Evolutionary conservation across 2,329 filamentous ascomycete genomes (phyloP).

Genomic region (Trichoderma asperellum): DNA sequence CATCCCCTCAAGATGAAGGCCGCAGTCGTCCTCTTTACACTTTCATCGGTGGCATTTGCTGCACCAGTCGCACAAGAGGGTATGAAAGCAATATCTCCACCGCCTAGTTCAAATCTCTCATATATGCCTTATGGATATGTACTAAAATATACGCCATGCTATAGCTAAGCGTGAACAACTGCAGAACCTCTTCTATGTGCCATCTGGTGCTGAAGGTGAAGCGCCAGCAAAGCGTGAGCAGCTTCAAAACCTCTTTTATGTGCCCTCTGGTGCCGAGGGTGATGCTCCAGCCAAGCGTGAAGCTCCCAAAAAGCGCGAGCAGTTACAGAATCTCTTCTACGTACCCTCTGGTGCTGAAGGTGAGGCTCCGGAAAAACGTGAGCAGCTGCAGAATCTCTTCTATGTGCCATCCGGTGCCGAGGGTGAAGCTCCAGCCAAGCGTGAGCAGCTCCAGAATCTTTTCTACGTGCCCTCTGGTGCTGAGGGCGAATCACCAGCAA

Average conservation of each 20-base stretch:
- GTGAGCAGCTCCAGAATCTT: not conserved
- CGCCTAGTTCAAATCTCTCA: not conserved
- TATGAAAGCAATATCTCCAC: not conserved
- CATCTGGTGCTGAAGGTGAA: no score
- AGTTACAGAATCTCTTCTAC: no score
- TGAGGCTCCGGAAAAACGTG: not conserved
- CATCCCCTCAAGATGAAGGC: not conserved
- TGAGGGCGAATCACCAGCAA: not conserved
- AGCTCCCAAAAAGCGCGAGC: no score
- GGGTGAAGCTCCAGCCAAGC: not conserved
- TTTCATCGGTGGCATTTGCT: not conserved
- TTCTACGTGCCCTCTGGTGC: not conserved
- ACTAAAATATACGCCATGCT: not conserved
- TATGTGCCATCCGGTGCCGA: not conserved
- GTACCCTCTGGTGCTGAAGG: no score
- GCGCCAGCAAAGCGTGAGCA: no score
- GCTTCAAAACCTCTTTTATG: no score
- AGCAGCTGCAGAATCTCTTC: not conserved
- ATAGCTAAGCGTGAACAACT: not conserved
- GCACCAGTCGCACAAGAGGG: not conserved
- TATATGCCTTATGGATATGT: not conserved
- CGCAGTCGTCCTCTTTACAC: not conserved
- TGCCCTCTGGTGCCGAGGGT: no score
- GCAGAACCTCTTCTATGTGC: no score
- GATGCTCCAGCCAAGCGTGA: no score